These are phyloP conservation scores for Takakia lepidozioides DNA, from an alignment of 225 moss, liverwort and hornwort species.

Conservation along the genomic window DNA sequence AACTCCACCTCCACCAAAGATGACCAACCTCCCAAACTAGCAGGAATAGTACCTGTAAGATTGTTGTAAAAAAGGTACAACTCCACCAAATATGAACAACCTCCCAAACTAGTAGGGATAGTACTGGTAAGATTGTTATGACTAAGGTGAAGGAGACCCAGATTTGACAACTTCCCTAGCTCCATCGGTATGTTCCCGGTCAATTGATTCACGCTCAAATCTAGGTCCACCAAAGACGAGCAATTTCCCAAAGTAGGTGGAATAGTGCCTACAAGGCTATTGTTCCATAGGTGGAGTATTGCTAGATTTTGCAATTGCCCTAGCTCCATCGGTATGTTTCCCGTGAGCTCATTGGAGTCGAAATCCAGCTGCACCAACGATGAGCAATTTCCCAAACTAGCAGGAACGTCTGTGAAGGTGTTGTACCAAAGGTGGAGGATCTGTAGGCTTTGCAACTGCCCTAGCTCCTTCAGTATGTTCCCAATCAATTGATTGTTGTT, in stretches of 20 bases:
- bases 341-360: constrained; percentile 19
- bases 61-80: constrained; percentile 63
- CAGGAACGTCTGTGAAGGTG: constrained; percentile 20
- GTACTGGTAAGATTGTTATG: constrained; percentile 40
- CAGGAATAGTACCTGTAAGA: constrained; percentile 51
- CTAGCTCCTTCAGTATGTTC: constrained; percentile 18
- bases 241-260: no score
- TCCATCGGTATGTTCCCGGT: constrained; percentile 27
- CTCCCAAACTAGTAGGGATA: constrained; percentile 30
- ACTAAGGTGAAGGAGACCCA: constrained; percentile 28
- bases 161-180: constrained; percentile 20
- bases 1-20: constrained; percentile 58
- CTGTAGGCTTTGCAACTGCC: constrained; percentile 12
- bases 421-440: constrained; percentile 19
- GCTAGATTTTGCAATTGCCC: not conserved
- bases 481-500: constrained; percentile 19
- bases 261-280: no score
- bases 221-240: constrained; percentile 6
- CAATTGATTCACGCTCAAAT: constrained; percentile 21
- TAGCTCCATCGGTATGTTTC: constrained; percentile 17
- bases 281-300: no score
- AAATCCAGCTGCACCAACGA: constrained; percentile 14
- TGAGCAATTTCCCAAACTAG: constrained; percentile 19
- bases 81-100: constrained; percentile 37
- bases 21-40: constrained; percentile 51